A percentile compares a stretch with the other conserved stretches of the same genome.
Conservation (phyloP, 805 yeast genomes). For the Kregervanrija delftensis region DNA sequence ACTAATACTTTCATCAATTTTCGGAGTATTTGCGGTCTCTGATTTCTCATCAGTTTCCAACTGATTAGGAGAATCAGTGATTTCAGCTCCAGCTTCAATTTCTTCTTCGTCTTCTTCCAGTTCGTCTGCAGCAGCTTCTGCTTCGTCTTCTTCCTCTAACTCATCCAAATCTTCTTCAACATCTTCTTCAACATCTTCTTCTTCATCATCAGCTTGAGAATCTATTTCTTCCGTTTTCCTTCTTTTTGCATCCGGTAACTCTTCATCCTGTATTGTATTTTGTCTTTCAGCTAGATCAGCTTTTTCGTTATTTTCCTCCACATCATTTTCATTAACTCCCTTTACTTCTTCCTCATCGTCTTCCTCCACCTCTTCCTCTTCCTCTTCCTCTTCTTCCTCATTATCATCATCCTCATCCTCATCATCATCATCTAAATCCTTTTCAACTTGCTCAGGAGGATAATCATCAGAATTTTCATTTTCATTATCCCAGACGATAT, state of each 20-base stretch:
- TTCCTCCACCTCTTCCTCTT: conserved; percentile 33
- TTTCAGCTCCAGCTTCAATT: conserved; percentile 12
- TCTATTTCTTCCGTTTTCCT: conserved; percentile 20
- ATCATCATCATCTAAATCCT: conserved; percentile 57
- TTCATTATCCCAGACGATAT: conserved; percentile 89
- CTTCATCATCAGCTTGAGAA: conserved; percentile 28
- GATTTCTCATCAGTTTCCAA: neutral
- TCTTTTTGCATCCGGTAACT: conserved; percentile 27
- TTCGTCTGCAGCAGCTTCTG: conserved; percentile 33
- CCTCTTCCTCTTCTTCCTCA: conserved; percentile 36
- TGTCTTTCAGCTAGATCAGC: conserved; percentile 36
- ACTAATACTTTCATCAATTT: conserved; percentile 4
- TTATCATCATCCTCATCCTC: conserved; percentile 55
- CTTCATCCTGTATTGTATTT: conserved; percentile 35
- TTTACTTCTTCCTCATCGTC: conserved; percentile 33
- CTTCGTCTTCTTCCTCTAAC: conserved; percentile 25
- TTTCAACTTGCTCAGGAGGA: conserved; percentile 74
- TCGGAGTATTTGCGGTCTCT: conserved; percentile 5
- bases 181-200: conserved; percentile 35
- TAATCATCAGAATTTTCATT: conserved; percentile 52
- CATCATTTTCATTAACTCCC: conserved; percentile 19
- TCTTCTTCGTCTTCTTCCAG: conserved; percentile 25
- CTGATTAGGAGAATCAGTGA: conserved; percentile 17
- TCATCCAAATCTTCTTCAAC: conserved; percentile 31
- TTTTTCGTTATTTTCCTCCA: conserved; percentile 25